Evolutionary conservation across 176 grass and related monocot species (phyloP).

Genomic region (Oryza australiensis): DNA sequence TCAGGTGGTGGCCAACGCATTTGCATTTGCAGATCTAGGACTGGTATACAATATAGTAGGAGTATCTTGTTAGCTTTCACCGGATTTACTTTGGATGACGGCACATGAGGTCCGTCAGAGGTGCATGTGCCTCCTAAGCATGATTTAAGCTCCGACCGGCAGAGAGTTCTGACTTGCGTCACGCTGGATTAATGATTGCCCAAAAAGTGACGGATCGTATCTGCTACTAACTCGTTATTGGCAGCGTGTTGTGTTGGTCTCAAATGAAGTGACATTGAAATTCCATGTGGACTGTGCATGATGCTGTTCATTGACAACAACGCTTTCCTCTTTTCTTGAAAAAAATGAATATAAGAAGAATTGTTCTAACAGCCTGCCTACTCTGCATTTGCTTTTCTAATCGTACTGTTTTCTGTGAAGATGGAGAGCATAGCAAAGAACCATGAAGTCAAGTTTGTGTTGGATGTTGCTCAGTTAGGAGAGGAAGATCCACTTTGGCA

Average conservation of each 20-base stretch:
- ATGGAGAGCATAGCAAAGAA: slow-evolving; percentile 58
- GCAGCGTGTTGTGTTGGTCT: background rate
- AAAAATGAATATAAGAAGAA: background rate
- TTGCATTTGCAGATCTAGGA: slow-evolving; percentile 8
- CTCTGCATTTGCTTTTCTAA: background rate
- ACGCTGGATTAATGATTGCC: background rate
- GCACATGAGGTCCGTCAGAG: slow-evolving; percentile 1
- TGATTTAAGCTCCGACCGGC: background rate
- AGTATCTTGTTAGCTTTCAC: background rate
- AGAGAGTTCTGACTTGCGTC: background rate
- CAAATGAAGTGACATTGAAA: background rate
- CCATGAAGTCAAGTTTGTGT: slow-evolving; percentile 68
- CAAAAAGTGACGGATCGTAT: background rate
- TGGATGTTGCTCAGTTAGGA: slow-evolving; percentile 59
- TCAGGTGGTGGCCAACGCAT: background rate
- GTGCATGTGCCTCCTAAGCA: slow-evolving; percentile 26
- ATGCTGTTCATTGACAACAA: background rate
- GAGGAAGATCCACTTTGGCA: slow-evolving; percentile 55
- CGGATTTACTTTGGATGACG: slow-evolving; percentile 18
- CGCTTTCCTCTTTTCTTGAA: background rate
- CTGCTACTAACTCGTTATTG: background rate
- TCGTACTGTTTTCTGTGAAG: slow-evolving; percentile 47
- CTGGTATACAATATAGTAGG: background rate
- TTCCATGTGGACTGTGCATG: background rate
- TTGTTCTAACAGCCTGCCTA: background rate